phyloP scores from a whole-genome alignment of 129 eudicot species.

The Mikania micrantha region DNA sequence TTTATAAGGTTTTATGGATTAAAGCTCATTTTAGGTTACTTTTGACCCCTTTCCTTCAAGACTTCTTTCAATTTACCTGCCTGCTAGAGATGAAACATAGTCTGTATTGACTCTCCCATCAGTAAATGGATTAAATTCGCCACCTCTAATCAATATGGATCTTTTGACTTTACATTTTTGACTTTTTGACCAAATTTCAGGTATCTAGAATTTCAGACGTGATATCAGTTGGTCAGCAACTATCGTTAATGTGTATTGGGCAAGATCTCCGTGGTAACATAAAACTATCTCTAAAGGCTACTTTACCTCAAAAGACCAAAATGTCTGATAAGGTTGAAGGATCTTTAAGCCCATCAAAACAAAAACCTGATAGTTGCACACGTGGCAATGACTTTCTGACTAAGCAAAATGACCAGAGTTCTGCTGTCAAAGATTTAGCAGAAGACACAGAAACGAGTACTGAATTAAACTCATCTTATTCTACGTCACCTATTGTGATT shows the following conservation, averaged over 20 bases:
- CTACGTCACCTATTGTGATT: constrained; percentile 31
- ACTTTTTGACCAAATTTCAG: constrained; percentile 29
- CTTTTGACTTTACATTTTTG: background rate
- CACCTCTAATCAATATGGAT: background rate
- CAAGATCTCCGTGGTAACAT: constrained; percentile 91
- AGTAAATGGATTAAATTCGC: background rate
- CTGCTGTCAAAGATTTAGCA: constrained; percentile 9
- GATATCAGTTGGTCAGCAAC: constrained; percentile 73
- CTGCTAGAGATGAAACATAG: background rate
- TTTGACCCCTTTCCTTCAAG: background rate
- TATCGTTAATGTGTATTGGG: constrained; percentile 78
- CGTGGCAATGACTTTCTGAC: constrained; percentile 17
- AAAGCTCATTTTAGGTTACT: background rate
- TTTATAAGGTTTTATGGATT: background rate
- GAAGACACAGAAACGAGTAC: constrained; percentile 17
- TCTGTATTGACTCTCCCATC: background rate
- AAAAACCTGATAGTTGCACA: constrained; percentile 23
- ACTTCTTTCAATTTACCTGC: background rate
- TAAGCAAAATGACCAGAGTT: constrained; percentile 27
- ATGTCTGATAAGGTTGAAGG: constrained; percentile 8
- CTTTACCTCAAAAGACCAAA: constrained; percentile 38
- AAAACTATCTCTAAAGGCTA: constrained; percentile 83
- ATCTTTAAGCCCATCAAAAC: constrained; percentile 22
- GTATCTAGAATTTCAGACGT: constrained; percentile 76
- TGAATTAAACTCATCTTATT: constrained; percentile 18